phyloP scores from a whole-genome alignment of 345 rosid species.

The Populus ilicifolia region DNA sequence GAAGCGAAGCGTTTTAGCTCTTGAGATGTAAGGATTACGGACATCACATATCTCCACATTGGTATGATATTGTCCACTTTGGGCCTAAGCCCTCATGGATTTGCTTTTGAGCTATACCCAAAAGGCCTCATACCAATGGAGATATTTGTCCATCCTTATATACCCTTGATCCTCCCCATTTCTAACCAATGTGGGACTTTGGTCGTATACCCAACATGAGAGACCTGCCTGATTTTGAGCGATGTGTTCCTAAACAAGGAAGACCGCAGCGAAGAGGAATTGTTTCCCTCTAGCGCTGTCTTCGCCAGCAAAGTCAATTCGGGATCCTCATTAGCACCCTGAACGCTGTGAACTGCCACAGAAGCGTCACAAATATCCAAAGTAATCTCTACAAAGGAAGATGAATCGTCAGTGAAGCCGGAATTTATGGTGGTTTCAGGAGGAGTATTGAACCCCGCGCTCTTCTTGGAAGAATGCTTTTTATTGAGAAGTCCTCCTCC shows the following conservation, averaged over 20 bases:
- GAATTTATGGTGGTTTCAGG: constrained; percentile 20
- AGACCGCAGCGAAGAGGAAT: constrained; percentile 38
- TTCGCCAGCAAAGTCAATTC: constrained; percentile 62
- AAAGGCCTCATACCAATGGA: no score
- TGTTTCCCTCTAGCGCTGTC: constrained; percentile 55
- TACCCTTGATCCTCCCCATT: no score
- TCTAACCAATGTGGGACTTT: no score
- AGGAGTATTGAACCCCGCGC: constrained; percentile 75
- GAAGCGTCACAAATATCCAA: constrained; percentile 74
- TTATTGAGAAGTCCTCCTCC: constrained; percentile 22
- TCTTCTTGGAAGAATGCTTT: constrained; percentile 63
- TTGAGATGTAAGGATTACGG: no score
- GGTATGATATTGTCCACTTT: no score
- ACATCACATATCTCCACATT: no score
- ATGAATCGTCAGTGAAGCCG: constrained; percentile 20
- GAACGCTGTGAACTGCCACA: constrained; percentile 84
- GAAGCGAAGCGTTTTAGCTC: constrained; percentile 70
- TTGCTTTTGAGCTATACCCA: no score
- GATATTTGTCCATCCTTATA: no score
- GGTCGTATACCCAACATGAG: no score
- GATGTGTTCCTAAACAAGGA: constrained; percentile 60
- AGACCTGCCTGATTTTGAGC: constrained; percentile 59
- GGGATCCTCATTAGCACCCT: constrained; percentile 67
- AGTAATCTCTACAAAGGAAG: constrained; percentile 73
- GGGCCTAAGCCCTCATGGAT: no score